These are phyloP conservation scores for Rhodotorula sphaerocarpa DNA, from an alignment of 768 basidiomycete species.

Conservation along the genomic window DNA sequence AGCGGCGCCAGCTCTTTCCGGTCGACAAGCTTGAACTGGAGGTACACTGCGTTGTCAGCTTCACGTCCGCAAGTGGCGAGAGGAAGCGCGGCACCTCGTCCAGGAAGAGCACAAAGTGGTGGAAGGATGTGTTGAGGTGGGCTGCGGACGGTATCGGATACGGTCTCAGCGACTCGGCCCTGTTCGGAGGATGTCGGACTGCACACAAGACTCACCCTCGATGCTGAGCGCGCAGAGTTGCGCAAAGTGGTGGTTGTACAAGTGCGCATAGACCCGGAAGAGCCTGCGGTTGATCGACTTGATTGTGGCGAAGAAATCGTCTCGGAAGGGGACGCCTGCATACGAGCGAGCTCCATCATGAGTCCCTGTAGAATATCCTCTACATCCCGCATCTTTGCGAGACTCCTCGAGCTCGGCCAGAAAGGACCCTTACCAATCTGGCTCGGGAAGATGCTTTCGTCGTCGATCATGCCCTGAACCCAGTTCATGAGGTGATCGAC, in stretches of 20 bases:
- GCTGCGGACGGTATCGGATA: slow-evolving; percentile 51
- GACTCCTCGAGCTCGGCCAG: neutral
- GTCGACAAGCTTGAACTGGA: slow-evolving; percentile 84
- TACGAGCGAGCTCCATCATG: too few species aligned
- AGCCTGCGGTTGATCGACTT: slow-evolving; percentile 83
- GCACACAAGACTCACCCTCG: slow-evolving; percentile 78
- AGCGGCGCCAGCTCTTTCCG: slow-evolving; percentile 91
- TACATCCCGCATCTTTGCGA: too few species aligned
- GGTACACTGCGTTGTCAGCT: too few species aligned
- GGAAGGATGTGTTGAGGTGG: slow-evolving; percentile 72
- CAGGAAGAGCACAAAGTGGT: slow-evolving; percentile 91
- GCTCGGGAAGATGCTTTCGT: slow-evolving; percentile 85
- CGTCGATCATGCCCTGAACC: slow-evolving; percentile 86
- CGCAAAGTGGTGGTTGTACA: slow-evolving; percentile 99
- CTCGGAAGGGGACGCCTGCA: slow-evolving; percentile 79
- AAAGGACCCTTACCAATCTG: slow-evolving; percentile 62
- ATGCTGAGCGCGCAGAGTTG: slow-evolving; percentile 97
- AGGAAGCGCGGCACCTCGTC: slow-evolving; percentile 60
- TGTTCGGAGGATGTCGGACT: too few species aligned
- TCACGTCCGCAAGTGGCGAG: too few species aligned
- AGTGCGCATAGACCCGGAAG: slow-evolving; percentile 95
- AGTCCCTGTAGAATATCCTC: too few species aligned
- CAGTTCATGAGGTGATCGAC: slow-evolving; percentile 99
- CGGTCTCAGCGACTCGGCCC: too few species aligned
- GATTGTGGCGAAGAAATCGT: slow-evolving; percentile 79